Base-by-base conservation (phyloP, 2,329 filamentous ascomycete genomes). In the Pyrenophora teres region DNA sequence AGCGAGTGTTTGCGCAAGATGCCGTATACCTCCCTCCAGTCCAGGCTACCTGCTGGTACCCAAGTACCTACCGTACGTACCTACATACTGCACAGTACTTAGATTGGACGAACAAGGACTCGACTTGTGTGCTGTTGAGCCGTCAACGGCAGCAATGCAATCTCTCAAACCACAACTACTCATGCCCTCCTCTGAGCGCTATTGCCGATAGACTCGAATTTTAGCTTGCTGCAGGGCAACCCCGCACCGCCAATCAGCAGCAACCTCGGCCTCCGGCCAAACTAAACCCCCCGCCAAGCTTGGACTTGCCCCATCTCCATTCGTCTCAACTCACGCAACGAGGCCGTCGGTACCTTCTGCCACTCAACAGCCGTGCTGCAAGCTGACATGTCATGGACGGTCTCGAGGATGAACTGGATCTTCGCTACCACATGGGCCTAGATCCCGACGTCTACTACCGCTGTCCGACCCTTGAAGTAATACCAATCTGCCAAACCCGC, bases 361-460 rank as follows among this genome's bases (percentile, higher is more conserved):
- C 40, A 46, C 30, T 30, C 32, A 36, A 10, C 43, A 44, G 33
- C 37, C 25, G 35, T 41, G 39, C 35, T 19, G 33, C 41, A 40
- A 38, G 16, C 15, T 33, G 18, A 25, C 27, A 21, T 40, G 40
- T 42, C 36, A 71, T 71, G 68, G 60, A 69, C 19, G 56, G 64
- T 19, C 62, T 70, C 32, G 65, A 71, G 30, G 68, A 70, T 42
- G 63, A 71, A 25, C 52, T 70, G 25, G 67, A 69, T 59, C 59
- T 72, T 36, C 64, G 64, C 19, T 64, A 60, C 42, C 68, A 70
- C 51, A 64, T 59, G 9, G 60, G 57, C 13, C 50, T 68, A 12
- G 52, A 67, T 31, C 61, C 68, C 6, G 66, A 72, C 25, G 68
- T 70, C 16, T 71, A 71, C 53, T 72, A 71, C 38, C 62, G 65